These are phyloP conservation scores for Solanum appendiculatum DNA, from an alignment of 257 asterid species.

Conservation along the genomic window DNA sequence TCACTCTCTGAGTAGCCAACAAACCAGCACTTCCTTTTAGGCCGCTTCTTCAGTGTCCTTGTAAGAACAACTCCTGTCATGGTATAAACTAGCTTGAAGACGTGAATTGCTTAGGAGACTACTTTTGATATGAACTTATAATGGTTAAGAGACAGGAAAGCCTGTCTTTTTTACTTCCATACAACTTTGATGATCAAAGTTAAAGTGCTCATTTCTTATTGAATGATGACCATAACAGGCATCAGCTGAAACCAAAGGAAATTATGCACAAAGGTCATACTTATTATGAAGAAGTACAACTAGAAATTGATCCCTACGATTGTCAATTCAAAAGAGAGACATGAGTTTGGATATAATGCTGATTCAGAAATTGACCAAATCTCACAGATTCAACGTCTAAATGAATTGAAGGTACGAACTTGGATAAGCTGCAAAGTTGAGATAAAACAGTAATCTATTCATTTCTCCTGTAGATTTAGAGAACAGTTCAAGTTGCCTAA, in stretches of 20 bases:
- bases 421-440: background rate
- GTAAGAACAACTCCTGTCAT: constrained; percentile 44
- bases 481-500: background rate
- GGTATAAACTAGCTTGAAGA: background rate
- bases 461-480: background rate
- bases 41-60: constrained; percentile 48
- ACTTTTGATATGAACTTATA: background rate
- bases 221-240: background rate
- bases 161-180: background rate
- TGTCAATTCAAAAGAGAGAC: background rate
- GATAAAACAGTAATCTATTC: background rate
- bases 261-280: background rate
- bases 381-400: background rate
- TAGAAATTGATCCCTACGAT: background rate
- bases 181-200: background rate
- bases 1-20: constrained; percentile 42
- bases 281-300: background rate
- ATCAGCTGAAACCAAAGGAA: background rate
- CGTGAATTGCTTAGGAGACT: background rate
- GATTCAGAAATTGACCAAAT: background rate
- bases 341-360: background rate
- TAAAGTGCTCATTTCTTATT: background rate
- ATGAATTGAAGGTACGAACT: background rate
- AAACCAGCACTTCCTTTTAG: constrained; percentile 62
- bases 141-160: background rate